A percentile compares a stretch with the other conserved stretches of the same genome.
phyloP scores from a whole-genome alignment of 306 rosid genomes.

The Vigna mungo region DNA sequence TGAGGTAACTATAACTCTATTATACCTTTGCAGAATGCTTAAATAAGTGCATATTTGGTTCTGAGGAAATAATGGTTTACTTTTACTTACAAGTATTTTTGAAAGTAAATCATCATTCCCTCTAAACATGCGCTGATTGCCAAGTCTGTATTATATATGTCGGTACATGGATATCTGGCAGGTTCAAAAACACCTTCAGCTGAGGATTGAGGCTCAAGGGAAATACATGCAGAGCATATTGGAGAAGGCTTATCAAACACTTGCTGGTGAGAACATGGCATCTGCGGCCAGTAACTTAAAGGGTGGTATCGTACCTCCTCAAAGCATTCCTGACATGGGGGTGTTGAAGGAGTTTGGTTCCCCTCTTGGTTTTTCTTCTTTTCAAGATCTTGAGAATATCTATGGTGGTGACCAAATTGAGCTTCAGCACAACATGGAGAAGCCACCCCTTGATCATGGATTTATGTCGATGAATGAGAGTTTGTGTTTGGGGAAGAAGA shows the following conservation, averaged over 20 bases:
- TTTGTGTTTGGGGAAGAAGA: conserved; percentile 70
- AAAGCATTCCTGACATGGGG: conserved; percentile 65
- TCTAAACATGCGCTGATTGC: neutral
- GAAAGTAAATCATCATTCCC: neutral
- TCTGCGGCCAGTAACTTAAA: conserved; percentile 59
- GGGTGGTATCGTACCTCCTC: conserved; percentile 53
- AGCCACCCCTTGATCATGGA: conserved; percentile 60
- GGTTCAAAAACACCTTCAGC: conserved; percentile 95
- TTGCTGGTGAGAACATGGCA: conserved; percentile 92
- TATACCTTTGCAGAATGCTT: neutral
- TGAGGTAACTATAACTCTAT: conserved; percentile 65
- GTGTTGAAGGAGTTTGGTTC: conserved; percentile 74
- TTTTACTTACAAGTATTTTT: neutral
- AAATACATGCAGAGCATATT: conserved; percentile 99
- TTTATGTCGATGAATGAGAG: conserved; percentile 56
- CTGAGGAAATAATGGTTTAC: conserved; percentile 1
- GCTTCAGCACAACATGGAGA: conserved; percentile 68
- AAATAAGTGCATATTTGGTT: conserved; percentile 13
- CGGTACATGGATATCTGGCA: conserved; percentile 50
- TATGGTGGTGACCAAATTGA: conserved; percentile 82
- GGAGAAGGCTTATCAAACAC: conserved; percentile 99
- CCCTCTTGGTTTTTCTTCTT: conserved; percentile 75
- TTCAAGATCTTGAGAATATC: conserved; percentile 84
- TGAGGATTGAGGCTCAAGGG: conserved; percentile 99
- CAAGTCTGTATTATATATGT: neutral